These are phyloP conservation scores for Turnera subulata DNA, from an alignment of 345 rosid genomes.

Conservation along the genomic window DNA sequence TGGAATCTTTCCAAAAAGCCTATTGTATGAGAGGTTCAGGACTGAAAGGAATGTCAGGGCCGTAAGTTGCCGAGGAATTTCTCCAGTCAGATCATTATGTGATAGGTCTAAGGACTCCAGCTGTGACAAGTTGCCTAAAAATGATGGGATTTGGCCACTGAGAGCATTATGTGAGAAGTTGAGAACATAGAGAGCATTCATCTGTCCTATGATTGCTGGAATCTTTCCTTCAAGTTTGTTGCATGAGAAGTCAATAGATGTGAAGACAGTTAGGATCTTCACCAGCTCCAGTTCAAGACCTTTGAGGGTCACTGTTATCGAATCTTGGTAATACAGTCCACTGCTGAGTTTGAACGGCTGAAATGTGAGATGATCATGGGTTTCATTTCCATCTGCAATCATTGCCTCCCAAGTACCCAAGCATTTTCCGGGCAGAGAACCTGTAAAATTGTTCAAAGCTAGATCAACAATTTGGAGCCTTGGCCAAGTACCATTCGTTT, in stretches of 20 bases:
- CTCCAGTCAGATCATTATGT: constrained; percentile 3
- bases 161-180: constrained; percentile 22
- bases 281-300: constrained; percentile 32
- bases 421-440: constrained; percentile 4
- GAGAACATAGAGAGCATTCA: constrained; percentile 16
- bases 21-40: constrained; percentile 19
- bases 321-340: constrained; percentile 27
- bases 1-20: constrained; percentile 10
- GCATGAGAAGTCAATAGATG: constrained; percentile 27
- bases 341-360: background rate
- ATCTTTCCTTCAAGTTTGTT: constrained; percentile 18
- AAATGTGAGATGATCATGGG: constrained; percentile 21
- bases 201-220: constrained; percentile 14
- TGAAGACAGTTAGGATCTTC: constrained; percentile 43
- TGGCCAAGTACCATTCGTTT: background rate
- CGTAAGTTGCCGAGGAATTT: constrained; percentile 18
- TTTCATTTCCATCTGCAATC: constrained; percentile 16
- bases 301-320: constrained; percentile 38
- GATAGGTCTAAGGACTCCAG: constrained; percentile 25
- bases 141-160: constrained; percentile 10
- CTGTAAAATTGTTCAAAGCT: constrained; percentile 33
- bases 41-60: constrained; percentile 11
- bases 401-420: constrained; percentile 33
- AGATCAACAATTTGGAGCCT: constrained; percentile 41
- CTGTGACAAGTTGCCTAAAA: constrained; percentile 9